A percentile compares a stretch with the other conserved stretches of the same genome.
Evolutionary conservation across 495 filamentous ascomycete genomes (phyloP).

Genomic region (Niebla homalea): DNA sequence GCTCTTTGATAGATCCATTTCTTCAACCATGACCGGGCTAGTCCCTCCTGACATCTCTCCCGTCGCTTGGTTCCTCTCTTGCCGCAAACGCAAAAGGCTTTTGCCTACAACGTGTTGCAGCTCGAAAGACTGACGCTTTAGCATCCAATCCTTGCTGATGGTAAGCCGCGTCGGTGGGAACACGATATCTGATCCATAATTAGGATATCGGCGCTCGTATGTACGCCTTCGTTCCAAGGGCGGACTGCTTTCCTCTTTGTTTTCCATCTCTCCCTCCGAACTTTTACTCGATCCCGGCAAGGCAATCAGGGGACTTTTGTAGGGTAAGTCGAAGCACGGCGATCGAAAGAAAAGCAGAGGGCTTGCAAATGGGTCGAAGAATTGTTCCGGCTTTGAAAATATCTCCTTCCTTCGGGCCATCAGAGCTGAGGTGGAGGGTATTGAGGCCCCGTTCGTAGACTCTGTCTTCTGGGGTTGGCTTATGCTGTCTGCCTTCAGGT

Average conservation of each 20-base stretch:
- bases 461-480: background rate
- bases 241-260: background rate
- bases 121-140: slow-evolving; percentile 13
- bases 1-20: slow-evolving; percentile 9
- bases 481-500: background rate
- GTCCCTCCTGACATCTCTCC: background rate
- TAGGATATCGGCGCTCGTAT: slow-evolving; percentile 12
- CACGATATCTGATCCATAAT: slow-evolving; percentile 7
- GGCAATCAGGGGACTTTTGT: background rate
- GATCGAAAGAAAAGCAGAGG: slow-evolving; percentile 45
- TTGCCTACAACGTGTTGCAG: slow-evolving; percentile 10
- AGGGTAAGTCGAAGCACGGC: slow-evolving; percentile 28
- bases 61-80: background rate
- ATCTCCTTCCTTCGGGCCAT: slow-evolving; percentile 26
- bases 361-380: slow-evolving; percentile 47
- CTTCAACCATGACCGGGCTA: slow-evolving; percentile 3
- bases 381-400: slow-evolving; percentile 35
- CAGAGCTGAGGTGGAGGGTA: slow-evolving; percentile 2
- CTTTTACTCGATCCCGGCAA: background rate
- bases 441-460: background rate
- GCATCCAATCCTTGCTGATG: slow-evolving; percentile 6
- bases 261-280: background rate
- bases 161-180: slow-evolving; percentile 12
- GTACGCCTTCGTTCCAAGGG: slow-evolving; percentile 4
- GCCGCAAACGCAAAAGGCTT: slow-evolving; percentile 1